Percentiles rank a stretch among this genome's conserved stretches.
phyloP scores from a whole-genome alignment of 306 rosid species.

The Styphnolobium japonicum region DNA sequence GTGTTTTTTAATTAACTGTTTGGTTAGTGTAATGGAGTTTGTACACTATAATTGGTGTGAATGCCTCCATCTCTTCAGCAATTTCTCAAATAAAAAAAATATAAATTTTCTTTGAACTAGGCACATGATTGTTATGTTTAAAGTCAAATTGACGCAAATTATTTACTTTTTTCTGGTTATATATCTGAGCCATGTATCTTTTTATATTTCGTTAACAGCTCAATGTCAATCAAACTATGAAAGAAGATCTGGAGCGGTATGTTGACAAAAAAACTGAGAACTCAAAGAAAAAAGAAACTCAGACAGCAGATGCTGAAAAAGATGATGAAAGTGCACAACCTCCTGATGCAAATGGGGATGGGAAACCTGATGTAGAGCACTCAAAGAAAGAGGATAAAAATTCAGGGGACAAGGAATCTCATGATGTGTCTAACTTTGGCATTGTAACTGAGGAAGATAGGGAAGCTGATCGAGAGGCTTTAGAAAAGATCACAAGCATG shows the following conservation, averaged over 20 bases:
- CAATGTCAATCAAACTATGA: conserved; percentile 70
- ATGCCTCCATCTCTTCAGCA: not conserved
- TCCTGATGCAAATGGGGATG: conserved; percentile 44
- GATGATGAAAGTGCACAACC: conserved; percentile 45
- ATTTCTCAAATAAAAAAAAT: not conserved
- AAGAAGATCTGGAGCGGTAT: conserved; percentile 63
- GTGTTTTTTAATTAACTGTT: not conserved
- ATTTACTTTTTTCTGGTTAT: not conserved
- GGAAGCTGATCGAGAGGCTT: conserved; percentile 70
- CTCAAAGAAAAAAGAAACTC: conserved; percentile 62
- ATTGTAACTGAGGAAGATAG: conserved; percentile 83
- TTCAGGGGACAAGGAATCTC: conserved; percentile 62
- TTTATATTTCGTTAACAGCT: conserved; percentile 47
- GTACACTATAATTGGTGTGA: not conserved
- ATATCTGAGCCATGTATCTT: conserved; percentile 19
- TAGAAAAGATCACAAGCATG: conserved; percentile 68
- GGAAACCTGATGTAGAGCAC: conserved; percentile 46
- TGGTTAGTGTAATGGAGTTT: conserved; percentile 3
- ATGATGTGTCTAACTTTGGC: conserved; percentile 59
- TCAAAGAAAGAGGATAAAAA: conserved; percentile 59
- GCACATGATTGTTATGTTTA: not conserved
- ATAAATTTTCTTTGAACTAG: not conserved
- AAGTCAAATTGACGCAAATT: not conserved
- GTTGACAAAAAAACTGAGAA: conserved; percentile 68
- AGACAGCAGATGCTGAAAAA: conserved; percentile 49